Conservation (phyloP, 169 alveolate genomes). For the Cryptosporidium tyzzeri region DNA sequence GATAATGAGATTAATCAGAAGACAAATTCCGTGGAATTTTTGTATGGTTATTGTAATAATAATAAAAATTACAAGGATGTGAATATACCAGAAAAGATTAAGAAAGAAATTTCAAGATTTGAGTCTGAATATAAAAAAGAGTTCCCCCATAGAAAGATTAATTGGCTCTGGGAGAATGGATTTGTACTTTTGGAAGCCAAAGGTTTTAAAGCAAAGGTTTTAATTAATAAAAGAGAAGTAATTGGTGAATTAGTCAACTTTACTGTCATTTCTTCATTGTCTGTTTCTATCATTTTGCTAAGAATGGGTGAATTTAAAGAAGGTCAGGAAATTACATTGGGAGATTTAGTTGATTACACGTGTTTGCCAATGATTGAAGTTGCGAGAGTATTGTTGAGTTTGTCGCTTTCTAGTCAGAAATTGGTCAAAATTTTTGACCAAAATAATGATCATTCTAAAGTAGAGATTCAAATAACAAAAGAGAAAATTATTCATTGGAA, state of each 20-base stretch:
- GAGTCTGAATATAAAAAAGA: slow-evolving; percentile 18
- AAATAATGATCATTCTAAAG: not conserved
- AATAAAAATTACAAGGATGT: not conserved
- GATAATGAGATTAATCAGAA: not conserved
- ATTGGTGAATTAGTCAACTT: not conserved
- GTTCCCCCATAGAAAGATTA: slow-evolving; percentile 58
- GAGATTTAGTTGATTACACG: not conserved
- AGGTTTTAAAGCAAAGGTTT: slow-evolving; percentile 26
- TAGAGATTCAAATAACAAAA: slow-evolving; percentile 6
- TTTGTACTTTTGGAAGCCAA: slow-evolving; percentile 24
- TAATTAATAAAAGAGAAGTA: not conserved
- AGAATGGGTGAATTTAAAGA: not conserved
- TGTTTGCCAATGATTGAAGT: slow-evolving; percentile 19
- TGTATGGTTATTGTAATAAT: not conserved
- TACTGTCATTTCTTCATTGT: slow-evolving; percentile 6
- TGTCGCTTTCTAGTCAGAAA: slow-evolving; percentile 39
- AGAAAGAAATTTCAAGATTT: slow-evolving; percentile 6
- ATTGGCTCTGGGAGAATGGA: slow-evolving; percentile 68
- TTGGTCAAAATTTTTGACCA: not conserved
- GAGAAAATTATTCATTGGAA: slow-evolving; percentile 42
- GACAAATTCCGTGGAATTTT: not conserved
- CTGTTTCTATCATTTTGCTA: slow-evolving; percentile 3
- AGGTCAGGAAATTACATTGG: not conserved
- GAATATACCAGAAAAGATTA: slow-evolving; percentile 19
- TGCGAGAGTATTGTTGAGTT: slow-evolving; percentile 36